These are phyloP conservation scores for Linnemannia schmuckeri DNA, from an alignment of 192 early-diverging fungal species.

Conservation along the genomic window DNA sequence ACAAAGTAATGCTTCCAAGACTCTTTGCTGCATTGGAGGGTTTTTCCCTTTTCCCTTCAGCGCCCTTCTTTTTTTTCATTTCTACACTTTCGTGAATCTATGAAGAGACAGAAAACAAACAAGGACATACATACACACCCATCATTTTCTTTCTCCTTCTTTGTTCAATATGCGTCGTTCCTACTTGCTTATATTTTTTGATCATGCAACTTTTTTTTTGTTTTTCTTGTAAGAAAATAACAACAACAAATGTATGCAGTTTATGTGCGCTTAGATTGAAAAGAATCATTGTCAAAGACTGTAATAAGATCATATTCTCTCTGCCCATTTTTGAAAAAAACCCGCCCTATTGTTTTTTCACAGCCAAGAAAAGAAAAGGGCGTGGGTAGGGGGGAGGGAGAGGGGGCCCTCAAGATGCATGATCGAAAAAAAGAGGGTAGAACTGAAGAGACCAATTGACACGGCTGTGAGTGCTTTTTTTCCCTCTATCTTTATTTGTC, in stretches of 20 bases:
- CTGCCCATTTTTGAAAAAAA: background rate
- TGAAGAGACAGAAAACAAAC: background rate
- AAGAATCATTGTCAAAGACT: background rate
- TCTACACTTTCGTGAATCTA: background rate
- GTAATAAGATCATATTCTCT: background rate
- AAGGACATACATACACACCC: background rate
- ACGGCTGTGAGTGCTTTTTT: background rate
- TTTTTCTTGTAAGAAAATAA: background rate
- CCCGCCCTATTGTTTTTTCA: background rate
- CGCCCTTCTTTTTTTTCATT: background rate
- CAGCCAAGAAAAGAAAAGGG: background rate
- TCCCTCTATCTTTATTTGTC: background rate
- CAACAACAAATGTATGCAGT: constrained; percentile 4
- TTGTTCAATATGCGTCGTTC: background rate
- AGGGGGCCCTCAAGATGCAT: constrained; percentile 1
- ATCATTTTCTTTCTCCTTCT: background rate
- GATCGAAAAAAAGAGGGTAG: background rate
- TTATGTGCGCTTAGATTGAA: background rate
- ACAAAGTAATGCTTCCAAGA: no score
- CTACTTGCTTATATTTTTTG: background rate
- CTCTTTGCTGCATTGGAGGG: background rate
- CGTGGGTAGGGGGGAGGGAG: background rate
- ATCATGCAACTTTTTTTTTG: background rate
- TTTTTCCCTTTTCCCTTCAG: background rate
- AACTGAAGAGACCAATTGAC: background rate